Conservation (phyloP, 2,329 filamentous ascomycete species). For the Teratosphaeria viscida region DNA sequence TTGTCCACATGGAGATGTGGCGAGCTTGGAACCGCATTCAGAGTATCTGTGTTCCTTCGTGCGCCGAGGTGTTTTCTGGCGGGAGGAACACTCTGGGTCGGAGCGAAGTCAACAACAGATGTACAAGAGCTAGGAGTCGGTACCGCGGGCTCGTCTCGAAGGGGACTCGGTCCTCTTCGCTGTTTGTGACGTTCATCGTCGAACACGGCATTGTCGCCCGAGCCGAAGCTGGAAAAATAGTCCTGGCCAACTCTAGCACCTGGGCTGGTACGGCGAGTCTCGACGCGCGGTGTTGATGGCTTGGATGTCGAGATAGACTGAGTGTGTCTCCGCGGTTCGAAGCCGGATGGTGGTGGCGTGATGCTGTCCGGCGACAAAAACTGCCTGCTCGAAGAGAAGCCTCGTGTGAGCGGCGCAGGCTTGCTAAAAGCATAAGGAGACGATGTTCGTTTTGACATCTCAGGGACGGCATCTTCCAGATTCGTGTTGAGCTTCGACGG, state of each 20-base stretch:
- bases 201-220: constrained; percentile 16
- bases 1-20: constrained; percentile 17
- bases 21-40: constrained; percentile 8
- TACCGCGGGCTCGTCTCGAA: neutral
- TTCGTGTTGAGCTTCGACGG: constrained; percentile 26
- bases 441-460: constrained; percentile 31
- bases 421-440: constrained; percentile 37
- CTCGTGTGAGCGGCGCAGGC: constrained; percentile 22
- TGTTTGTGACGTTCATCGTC: constrained; percentile 14
- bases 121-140: constrained; percentile 5
- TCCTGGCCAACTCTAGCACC: constrained; percentile 12
- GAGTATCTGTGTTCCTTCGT: constrained; percentile 20
- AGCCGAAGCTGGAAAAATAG: constrained; percentile 12
- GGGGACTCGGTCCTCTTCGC: neutral
- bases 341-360: constrained; percentile 26
- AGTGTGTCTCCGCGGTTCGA: neutral
- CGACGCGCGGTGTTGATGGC: constrained; percentile 15
- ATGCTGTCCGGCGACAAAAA: constrained; percentile 40
- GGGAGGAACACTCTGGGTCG: constrained; percentile 5
- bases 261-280: constrained; percentile 16
- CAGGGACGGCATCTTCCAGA: constrained; percentile 24
- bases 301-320: constrained; percentile 4
- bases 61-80: constrained; percentile 17
- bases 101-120: constrained; percentile 16
- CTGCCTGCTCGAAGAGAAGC: constrained; percentile 30